Percentiles rank a stretch among this genome's conserved stretches.
phyloP scores from a whole-genome alignment of 2,329 filamentous ascomycete genomes.

The Aspergillus sp. region DNA sequence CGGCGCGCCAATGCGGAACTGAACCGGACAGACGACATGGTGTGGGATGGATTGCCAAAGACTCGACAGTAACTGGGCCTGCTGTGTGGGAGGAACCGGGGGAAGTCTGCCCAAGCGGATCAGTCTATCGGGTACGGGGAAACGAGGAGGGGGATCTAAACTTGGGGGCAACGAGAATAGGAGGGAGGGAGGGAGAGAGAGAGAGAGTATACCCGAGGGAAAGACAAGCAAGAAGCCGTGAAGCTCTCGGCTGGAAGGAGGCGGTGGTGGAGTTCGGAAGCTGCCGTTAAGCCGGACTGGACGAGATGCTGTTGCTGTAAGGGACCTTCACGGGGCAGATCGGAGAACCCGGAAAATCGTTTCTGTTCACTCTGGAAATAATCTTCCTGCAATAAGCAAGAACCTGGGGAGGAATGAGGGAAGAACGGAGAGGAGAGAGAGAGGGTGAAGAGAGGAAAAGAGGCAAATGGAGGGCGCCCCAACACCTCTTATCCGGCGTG shows the following conservation, averaged over 20 bases:
- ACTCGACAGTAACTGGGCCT: no score
- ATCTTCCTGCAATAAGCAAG: conserved; percentile 13
- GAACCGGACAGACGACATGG: conserved; percentile 42
- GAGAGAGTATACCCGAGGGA: conserved; percentile 33
- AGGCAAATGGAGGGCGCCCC: conserved; percentile 1
- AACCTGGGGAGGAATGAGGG: conserved; percentile 11
- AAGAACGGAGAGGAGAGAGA: conserved; percentile 10
- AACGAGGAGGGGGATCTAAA: conserved; percentile 7
- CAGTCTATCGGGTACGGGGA: conserved; percentile 15
- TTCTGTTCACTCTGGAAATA: conserved; percentile 9
- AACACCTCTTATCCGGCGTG: conserved; percentile 23
- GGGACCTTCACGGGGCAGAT: conserved; percentile 22
- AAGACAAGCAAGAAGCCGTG: conserved; percentile 10
- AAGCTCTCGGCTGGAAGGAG: conserved; percentile 39
- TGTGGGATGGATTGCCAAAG: conserved; percentile 18
- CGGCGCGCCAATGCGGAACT: conserved; percentile 44
- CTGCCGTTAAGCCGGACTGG: conserved; percentile 17
- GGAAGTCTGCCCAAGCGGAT: conserved; percentile 8
- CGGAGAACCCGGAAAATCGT: conserved; percentile 26
- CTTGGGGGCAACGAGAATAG: background rate
- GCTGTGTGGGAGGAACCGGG: conserved; percentile 14
- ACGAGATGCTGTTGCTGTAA: background rate
- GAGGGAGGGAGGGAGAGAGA: background rate
- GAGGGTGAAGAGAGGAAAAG: background rate
- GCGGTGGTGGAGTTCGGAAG: conserved; percentile 30